These are phyloP conservation scores for Saturnispora saitoi DNA, from an alignment of 805 yeast species.

Conservation along the genomic window DNA sequence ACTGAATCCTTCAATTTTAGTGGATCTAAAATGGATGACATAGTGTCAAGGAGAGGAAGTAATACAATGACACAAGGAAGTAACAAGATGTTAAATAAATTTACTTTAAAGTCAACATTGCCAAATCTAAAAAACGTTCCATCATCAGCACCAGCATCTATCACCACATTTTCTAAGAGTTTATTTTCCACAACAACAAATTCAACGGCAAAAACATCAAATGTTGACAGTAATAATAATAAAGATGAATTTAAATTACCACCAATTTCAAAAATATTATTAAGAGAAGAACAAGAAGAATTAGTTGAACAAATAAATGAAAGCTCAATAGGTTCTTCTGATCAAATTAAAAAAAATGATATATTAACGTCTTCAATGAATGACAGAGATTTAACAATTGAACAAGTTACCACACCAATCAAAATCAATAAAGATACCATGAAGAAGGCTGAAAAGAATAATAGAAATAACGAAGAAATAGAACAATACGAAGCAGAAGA, in stretches of 20 bases:
- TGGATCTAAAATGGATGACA: slow-evolving; percentile 4
- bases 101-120: not conserved
- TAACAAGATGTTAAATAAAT: not conserved
- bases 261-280: slow-evolving; percentile 20
- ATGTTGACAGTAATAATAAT: slow-evolving; percentile 1
- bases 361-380: not conserved
- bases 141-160: slow-evolving; percentile 18
- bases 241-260: slow-evolving; percentile 20
- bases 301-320: not conserved
- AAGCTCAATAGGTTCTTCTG: not conserved
- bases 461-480: not conserved
- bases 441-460: not conserved
- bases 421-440: slow-evolving; percentile 8
- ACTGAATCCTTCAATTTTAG: not conserved
- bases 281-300: not conserved
- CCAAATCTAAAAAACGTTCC: not conserved
- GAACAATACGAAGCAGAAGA: not conserved
- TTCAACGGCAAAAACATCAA: not conserved
- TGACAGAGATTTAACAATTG: slow-evolving; percentile 7
- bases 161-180: slow-evolving; percentile 11
- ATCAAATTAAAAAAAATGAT: slow-evolving; percentile 3
- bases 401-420: slow-evolving; percentile 9
- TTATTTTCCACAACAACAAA: not conserved
- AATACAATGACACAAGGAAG: not conserved
- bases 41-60: not conserved